Percentiles rank a stretch among this genome's conserved stretches.
phyloP scores from a whole-genome alignment of 306 rosid species.

The Argentina anserina region DNA sequence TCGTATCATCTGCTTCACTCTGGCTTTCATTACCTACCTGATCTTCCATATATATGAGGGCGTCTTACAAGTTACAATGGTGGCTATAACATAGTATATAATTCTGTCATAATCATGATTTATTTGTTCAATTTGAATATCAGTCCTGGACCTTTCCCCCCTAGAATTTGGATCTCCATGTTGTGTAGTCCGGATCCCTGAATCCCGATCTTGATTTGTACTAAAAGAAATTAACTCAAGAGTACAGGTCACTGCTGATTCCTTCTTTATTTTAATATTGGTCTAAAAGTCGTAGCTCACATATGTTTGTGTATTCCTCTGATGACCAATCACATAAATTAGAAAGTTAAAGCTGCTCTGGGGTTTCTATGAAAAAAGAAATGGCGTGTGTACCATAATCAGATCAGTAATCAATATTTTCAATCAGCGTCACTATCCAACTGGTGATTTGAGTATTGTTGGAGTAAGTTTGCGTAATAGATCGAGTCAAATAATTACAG shows the following conservation, averaged over 20 bases:
- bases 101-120: neutral
- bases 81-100: neutral
- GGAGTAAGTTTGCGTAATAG: conserved; percentile 6
- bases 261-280: too few species aligned
- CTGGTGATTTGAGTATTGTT: neutral
- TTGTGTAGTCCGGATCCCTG: neutral
- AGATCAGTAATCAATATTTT: neutral
- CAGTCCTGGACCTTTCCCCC: neutral
- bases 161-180: neutral
- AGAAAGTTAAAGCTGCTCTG: neutral
- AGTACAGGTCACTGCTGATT: neutral
- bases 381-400: neutral
- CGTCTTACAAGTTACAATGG: neutral
- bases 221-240: neutral
- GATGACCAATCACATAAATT: neutral
- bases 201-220: neutral
- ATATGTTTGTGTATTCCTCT: neutral
- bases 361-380: neutral
- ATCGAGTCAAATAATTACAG: neutral
- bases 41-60: neutral
- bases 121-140: neutral
- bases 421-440: neutral
- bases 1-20: neutral
- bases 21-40: neutral
- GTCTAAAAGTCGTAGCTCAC: neutral